Evolutionary conservation across 1,284 basidiomycete genomes (phyloP).

Genomic region (Lignosus rhinocerotis): DNA sequence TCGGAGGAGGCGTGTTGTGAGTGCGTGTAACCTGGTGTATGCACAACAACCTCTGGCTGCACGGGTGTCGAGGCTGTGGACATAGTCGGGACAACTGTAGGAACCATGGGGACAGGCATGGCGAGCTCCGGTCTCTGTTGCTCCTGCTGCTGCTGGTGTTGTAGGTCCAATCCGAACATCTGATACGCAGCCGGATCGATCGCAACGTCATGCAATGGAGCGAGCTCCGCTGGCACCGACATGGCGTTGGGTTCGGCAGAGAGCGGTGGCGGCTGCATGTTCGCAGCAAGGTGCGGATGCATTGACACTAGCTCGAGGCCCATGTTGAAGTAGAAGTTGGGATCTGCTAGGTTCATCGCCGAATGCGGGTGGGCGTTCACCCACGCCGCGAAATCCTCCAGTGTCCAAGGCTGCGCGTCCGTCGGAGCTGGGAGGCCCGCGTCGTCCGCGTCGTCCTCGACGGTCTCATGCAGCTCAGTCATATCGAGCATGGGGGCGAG

Average conservation of each 20-base stretch:
- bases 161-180: neutral
- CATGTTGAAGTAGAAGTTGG: neutral
- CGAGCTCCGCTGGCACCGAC: neutral
- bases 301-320: neutral
- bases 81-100: neutral
- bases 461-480: slow-evolving; percentile 9
- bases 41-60: neutral
- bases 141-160: neutral
- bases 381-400: slow-evolving; percentile 8
- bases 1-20: neutral
- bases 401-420: neutral
- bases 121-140: neutral
- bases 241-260: neutral
- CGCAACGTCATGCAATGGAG: neutral
- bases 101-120: slow-evolving; percentile 1
- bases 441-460: slow-evolving; percentile 6
- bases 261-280: slow-evolving; percentile 2
- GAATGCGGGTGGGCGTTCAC: neutral
- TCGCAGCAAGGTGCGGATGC: neutral
- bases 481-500: slow-evolving; percentile 7
- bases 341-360: neutral
- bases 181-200: neutral
- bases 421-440: neutral
- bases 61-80: neutral
- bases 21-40: neutral